Evolutionary conservation across 106 monocot species (phyloP).

Genomic region (Dendrobium catenatum): DNA sequence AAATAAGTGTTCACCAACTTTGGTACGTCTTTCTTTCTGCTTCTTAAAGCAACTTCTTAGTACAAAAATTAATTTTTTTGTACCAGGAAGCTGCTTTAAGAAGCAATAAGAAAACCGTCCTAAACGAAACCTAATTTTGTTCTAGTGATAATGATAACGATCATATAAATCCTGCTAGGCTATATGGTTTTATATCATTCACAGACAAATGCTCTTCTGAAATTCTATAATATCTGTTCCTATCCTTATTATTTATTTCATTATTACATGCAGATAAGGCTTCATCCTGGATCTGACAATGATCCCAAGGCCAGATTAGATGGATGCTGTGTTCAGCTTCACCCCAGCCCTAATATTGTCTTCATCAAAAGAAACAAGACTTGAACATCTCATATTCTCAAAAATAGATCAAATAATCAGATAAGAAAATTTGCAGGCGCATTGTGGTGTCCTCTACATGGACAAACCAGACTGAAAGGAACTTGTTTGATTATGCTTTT

Average conservation of each 20-base stretch:
- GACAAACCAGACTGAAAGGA: background rate
- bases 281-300: conserved; percentile 18
- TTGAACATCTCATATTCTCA: conserved; percentile 3
- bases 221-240: background rate
- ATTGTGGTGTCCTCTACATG: background rate
- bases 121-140: background rate
- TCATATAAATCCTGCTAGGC: background rate
- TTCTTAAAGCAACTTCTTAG: too few relatives aligned
- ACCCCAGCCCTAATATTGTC: conserved; percentile 28
- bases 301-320: conserved; percentile 1
- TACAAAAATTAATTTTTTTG: too few relatives aligned
- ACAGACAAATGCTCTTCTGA: background rate
- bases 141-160: background rate
- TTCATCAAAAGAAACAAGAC: conserved; percentile 31
- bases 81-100: too few relatives aligned
- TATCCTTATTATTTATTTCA: background rate
- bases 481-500: background rate
- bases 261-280: conserved; percentile 31
- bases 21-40: too few relatives aligned
- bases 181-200: background rate
- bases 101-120: too few relatives aligned
- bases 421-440: background rate
- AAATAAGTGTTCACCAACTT: background rate
- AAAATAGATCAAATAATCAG: background rate
- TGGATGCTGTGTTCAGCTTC: conserved; percentile 16